phyloP scores from a whole-genome alignment of 2,329 filamentous ascomycete species.

The Pezicula neosporulosa region DNA sequence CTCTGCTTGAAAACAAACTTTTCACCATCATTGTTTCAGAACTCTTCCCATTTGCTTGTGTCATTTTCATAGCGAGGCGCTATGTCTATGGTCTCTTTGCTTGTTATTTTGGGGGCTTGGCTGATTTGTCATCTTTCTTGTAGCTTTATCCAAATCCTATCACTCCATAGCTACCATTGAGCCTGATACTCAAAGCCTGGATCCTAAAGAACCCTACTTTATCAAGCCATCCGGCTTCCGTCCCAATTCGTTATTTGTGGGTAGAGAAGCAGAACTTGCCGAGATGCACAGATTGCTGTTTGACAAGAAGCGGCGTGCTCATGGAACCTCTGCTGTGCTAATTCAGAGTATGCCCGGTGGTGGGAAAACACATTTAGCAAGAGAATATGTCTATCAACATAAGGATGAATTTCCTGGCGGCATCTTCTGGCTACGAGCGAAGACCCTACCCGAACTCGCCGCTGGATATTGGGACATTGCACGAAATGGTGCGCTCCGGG shows the following conservation, averaged over 20 bases:
- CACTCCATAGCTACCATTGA: constrained; percentile 6
- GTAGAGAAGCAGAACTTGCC: constrained; percentile 54
- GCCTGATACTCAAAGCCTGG: constrained; percentile 9
- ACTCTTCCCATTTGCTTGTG: not conserved
- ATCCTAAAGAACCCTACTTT: constrained; percentile 25
- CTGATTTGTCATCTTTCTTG: constrained; percentile 1
- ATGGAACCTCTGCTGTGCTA: constrained; percentile 60
- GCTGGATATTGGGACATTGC: constrained; percentile 66
- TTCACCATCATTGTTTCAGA: too few relatives aligned
- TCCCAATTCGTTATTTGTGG: constrained; percentile 60
- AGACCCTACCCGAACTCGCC: constrained; percentile 53
- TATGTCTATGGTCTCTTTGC: not conserved
- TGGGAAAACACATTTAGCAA: constrained; percentile 66
- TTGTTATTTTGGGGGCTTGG: not conserved
- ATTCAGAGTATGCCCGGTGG: constrained; percentile 62
- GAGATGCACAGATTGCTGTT: constrained; percentile 57
- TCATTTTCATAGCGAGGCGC: not conserved
- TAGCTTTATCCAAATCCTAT: constrained; percentile 15
- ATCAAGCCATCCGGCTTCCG: constrained; percentile 54
- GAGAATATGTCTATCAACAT: constrained; percentile 63
- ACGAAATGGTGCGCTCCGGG: constrained; percentile 46
- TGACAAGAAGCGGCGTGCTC: constrained; percentile 49
- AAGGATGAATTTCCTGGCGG: constrained; percentile 59
- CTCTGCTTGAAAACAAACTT: too few relatives aligned
- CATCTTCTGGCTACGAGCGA: constrained; percentile 67